phyloP scores from a whole-genome alignment of 2,329 filamentous ascomycete genomes.

The Geoglossum cookeanum region DNA sequence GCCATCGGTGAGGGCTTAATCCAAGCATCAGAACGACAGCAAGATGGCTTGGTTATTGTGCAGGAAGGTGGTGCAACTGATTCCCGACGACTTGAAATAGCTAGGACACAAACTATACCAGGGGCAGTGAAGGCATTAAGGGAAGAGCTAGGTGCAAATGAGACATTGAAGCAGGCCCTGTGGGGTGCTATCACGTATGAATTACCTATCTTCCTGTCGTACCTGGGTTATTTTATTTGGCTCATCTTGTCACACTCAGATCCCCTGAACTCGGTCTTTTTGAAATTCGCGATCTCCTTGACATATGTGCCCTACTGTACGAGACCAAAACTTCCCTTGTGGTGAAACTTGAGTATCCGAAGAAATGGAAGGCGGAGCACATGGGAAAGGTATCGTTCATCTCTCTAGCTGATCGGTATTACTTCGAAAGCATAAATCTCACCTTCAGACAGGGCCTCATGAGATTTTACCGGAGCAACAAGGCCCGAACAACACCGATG shows the following conservation, averaged over 20 bases:
- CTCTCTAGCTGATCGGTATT: background rate
- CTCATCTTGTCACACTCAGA: conserved; percentile 7
- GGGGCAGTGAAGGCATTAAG: conserved; percentile 39
- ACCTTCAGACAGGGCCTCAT: conserved; percentile 19
- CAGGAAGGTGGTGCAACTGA: conserved; percentile 30
- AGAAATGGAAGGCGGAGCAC: conserved; percentile 35
- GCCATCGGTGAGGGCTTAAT: conserved; percentile 32
- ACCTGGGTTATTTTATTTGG: background rate
- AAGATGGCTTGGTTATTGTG: conserved; percentile 35
- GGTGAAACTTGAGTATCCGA: conserved; percentile 33
- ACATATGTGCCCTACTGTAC: conserved; percentile 37
- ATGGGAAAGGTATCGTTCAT: conserved; percentile 26
- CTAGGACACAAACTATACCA: conserved; percentile 35
- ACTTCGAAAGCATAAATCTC: background rate
- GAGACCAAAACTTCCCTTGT: conserved; percentile 29
- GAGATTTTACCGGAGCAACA: conserved; percentile 22
- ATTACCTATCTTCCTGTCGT: background rate
- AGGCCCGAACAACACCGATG: conserved; percentile 20
- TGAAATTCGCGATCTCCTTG: conserved; percentile 36
- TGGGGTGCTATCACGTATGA: conserved; percentile 33
- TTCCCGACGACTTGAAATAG: conserved; percentile 32
- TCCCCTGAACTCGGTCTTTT: conserved; percentile 30
- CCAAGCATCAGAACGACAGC: conserved; percentile 16
- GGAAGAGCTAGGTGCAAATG: conserved; percentile 29
- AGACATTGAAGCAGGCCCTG: conserved; percentile 30